Evolutionary conservation across 352 stramenopile genomes (phyloP), one percentile per base, ranked within the genome.

Genomic region (Pythium aristosporum): DNA sequence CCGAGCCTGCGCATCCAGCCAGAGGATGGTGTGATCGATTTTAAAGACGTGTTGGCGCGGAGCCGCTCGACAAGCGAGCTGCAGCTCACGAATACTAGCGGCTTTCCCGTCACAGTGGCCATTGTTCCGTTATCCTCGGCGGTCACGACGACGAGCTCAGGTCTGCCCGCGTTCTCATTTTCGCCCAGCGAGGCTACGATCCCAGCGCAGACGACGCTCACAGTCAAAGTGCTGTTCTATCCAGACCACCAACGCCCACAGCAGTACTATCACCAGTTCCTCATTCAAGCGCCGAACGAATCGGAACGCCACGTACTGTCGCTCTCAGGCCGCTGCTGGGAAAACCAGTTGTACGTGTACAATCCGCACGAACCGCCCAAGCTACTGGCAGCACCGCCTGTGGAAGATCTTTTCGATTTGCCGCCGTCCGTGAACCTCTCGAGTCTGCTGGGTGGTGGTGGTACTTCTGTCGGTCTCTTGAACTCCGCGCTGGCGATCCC

Each of bases 331-430:
- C 75, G 82, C 0, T 92, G 85, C 63, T 92, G 85, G 81, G 85
- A 92, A 57, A 84, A 88, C 39, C 85, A 96, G 42, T 55, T 93
- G 3, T 94, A 91, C 59, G 71, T 90, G 8, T 83, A 81, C 37
- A 74, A 71, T 18, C 80, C 72, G 2, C 56, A 21, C 25, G 18
- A 63, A 13, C 28, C 59, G 30, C 32, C 51, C 1, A 66, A 53
- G 28, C 47, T 65, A 9, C 52, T 67, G 9, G 67, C 57, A 4
- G 54, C 57, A 9, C 57, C 65, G 15, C 51, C 59, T n/a, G 63
- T 83, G n/a, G 87, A 91, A 63, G 82, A 95, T 25, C 47, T 80
- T 2, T 92, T 92, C 32, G 84, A 89, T 28, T 13, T 95, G 18
- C 85, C 85, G 21, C 75, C 79, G 3, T 78, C 61, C 44, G 53